These are phyloP conservation scores for Termitomyces sp. DNA, from an alignment of 768 basidiomycete species.

Conservation along the genomic window DNA sequence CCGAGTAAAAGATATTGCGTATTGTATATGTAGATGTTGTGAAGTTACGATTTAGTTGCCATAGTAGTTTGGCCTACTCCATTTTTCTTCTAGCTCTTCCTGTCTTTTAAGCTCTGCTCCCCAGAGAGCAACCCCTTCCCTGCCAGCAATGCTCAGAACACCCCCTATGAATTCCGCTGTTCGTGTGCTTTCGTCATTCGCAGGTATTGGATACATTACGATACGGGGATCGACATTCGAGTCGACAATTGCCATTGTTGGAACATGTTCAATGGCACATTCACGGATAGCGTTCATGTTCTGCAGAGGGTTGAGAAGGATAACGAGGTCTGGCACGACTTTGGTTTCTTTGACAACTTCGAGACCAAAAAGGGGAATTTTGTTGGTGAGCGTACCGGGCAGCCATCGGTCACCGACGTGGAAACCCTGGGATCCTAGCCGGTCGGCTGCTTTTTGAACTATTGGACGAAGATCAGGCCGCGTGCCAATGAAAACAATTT, in stretches of 20 bases:
- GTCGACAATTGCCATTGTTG: conserved; percentile 92
- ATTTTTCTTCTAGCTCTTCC: conserved; percentile 18
- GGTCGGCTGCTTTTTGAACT: conserved; percentile 73
- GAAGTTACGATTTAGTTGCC: conserved; percentile 1
- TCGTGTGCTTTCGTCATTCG: conserved; percentile 92
- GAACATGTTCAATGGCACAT: conserved; percentile 84
- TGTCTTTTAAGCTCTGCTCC: conserved; percentile 24
- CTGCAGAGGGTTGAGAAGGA: conserved; percentile 86
- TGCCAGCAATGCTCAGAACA: conserved; percentile 81
- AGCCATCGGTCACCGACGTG: conserved; percentile 88
- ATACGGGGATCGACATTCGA: conserved; percentile 93
- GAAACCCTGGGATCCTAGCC: conserved; percentile 77
- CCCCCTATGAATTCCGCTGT: conserved; percentile 90
- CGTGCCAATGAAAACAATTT: conserved; percentile 88
- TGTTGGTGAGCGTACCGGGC: conserved; percentile 93
- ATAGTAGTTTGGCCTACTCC: conserved; percentile 10
- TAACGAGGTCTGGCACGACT: conserved; percentile 78
- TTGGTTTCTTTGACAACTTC: conserved; percentile 46
- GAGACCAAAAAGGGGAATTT: conserved; percentile 63
- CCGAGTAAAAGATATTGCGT: conserved; percentile 19
- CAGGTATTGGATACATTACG: conserved; percentile 97
- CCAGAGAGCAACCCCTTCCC: conserved; percentile 61
- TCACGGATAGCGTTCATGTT: conserved; percentile 87
- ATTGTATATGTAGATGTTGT: conserved; percentile 6
- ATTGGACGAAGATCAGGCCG: conserved; percentile 70